A percentile compares a stretch with the other conserved stretches of the same genome.
Conservation (phyloP, 139 green algal species). For the Coelastrella sp. region DNA sequence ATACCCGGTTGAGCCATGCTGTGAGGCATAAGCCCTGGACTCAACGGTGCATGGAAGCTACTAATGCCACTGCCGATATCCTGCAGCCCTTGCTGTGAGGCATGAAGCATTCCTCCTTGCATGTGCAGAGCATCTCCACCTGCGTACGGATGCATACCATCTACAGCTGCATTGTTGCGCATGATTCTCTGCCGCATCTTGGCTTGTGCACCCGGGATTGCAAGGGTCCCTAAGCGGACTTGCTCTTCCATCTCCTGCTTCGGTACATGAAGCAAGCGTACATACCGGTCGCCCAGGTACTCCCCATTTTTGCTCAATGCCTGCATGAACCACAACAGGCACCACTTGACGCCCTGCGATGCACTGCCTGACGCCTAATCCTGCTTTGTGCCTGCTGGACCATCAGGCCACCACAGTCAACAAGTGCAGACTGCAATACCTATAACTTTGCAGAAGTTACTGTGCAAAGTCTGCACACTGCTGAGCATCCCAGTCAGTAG, state of each 20-base stretch:
- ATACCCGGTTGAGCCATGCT: conserved; percentile 34
- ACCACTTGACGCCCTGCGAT: no score
- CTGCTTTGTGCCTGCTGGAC: no score
- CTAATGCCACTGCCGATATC: background rate
- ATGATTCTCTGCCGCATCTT: conserved; percentile 66
- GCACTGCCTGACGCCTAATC: background rate
- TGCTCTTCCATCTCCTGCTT: conserved; percentile 79
- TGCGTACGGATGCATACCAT: background rate
- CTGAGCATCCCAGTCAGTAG: no score
- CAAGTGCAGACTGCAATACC: background rate
- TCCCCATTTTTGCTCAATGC: conserved; percentile 76
- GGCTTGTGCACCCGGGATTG: conserved; percentile 63
- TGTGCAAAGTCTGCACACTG: no score
- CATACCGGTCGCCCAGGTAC: conserved; percentile 79
- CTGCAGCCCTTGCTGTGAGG: background rate
- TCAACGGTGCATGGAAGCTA: background rate
- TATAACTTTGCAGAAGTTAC: background rate
- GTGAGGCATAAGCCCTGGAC: background rate
- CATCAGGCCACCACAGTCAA: no score
- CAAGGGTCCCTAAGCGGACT: conserved; percentile 64
- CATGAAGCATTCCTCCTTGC: background rate
- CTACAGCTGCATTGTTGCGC: conserved; percentile 25
- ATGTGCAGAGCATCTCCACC: background rate
- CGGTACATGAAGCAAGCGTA: conserved; percentile 75
- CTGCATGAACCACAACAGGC: conserved; percentile 43